Evolutionary conservation across 2,329 filamentous ascomycete species (phyloP), one percentile per base, ranked within the genome.

Genomic region (Metarhizium sp.): DNA sequence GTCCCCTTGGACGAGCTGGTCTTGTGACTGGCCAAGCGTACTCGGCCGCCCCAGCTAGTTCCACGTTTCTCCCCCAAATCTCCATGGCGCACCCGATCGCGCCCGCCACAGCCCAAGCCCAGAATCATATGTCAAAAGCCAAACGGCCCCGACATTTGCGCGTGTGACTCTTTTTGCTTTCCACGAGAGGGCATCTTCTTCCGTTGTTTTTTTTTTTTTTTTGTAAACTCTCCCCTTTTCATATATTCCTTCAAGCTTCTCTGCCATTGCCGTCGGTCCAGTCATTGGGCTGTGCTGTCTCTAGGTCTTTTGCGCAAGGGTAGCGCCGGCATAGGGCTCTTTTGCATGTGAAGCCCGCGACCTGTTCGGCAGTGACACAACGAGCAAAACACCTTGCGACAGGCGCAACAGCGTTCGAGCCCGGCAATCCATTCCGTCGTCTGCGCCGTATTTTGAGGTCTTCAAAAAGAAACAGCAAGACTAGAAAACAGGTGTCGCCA

Each of bases 121-220:
- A 42, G 40, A 57, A 55, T 57, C 56, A 57, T 55, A 57, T 57
- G 56, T 48, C 53, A 57, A 57, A 55, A 55, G 45, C 45, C 3
- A 50, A 54, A 34, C 6, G 32, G 32, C 2, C 29, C 32, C 18
- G 25, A 34, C 32, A 11, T 34, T 11, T 34, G 25, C 10, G 32
- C 32, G 32, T 11, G 32, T 34, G 32, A 34, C 32, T 34, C 32
- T 45, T 20, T 18, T 20, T 4, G n/a, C 42, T 18, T 45, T 20
- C 5, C 42, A 20, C 6, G 18, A 16, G 16, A 7, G n/a, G 5
- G 6, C 20, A 16, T 45, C 20, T 16, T 40, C 1, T 7, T 16
- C 38, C 38, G 25, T 6, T n/a, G n/a, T n/a, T n/a, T 40, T 16
- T 40, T 5, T 40, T 40, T 11, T 40, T 3, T 11, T 40, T 16